Conservation (phyloP, 306 rosid species). For the Inga laurina region DNA sequence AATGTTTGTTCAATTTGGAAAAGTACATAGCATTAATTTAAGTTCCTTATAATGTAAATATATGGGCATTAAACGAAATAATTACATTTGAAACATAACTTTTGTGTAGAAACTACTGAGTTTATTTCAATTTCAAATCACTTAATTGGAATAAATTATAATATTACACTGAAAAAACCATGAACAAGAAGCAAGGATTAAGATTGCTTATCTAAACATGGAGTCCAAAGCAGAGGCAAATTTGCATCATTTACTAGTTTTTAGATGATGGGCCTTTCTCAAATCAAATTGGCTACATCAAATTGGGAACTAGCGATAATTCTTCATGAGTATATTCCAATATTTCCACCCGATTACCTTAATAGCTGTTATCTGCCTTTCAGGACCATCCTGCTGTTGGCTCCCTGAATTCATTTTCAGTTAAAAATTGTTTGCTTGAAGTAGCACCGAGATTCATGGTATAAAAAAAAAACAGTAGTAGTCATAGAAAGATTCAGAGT, state of each 20-base stretch:
- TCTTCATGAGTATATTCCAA: constrained; percentile 15
- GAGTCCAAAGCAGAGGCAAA: constrained; percentile 2
- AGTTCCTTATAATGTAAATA: constrained; percentile 23
- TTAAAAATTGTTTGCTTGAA: constrained; percentile 39
- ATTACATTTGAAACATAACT: constrained; percentile 14
- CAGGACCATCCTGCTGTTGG: constrained; percentile 48
- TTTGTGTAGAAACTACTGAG: constrained; percentile 18
- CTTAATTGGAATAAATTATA: constrained; percentile 5
- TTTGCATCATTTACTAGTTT: constrained; percentile 4
- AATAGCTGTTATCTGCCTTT: constrained; percentile 45
- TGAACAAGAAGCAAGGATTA: constrained; percentile 15
- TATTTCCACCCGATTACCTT: constrained; percentile 53
- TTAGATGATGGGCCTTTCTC: constrained; percentile 9
- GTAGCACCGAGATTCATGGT: constrained; percentile 21
- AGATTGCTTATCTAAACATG: constrained; percentile 4
- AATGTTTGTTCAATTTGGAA: constrained; percentile 37
- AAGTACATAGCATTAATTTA: constrained; percentile 33
- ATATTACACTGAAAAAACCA: constrained; percentile 11
- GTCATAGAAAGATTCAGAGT: background rate
- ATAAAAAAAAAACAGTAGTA: background rate
- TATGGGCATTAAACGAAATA: background rate
- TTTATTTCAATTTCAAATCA: constrained; percentile 25
- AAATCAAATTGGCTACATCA: constrained; percentile 11
- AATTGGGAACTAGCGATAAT: constrained; percentile 8
- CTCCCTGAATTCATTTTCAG: constrained; percentile 53